Evolutionary conservation across 1,284 basidiomycete genomes (phyloP), one percentile per base, ranked within the genome.

Genomic region (Ustilago cynodontis): DNA sequence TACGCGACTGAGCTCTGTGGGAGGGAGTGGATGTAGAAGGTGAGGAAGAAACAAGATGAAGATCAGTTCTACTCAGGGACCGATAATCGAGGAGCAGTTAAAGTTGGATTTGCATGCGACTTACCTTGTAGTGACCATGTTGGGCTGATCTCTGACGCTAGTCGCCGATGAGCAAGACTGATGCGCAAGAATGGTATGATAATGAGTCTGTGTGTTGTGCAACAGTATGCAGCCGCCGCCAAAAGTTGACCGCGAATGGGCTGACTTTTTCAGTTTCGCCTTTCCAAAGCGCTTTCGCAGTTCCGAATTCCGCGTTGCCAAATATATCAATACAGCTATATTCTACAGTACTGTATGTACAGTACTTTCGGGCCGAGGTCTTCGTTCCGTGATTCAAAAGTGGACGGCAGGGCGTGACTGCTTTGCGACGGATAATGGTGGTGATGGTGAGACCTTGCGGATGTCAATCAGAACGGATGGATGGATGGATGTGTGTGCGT

Each of bases 111-210:
- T 47, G 47, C 22, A 13, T 22, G n/a, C 22, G 20, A 59, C 66
- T 2, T 70, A 74, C 71, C 71, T 69, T 66, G 71, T 74, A 13
- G 71, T 74, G 43, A 74, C 71, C 71, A 74, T 74, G 56, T 43
- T 37, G 41, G 41, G 22, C 31, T 26, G 31, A 35, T n/a, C 20
- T 43, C 18, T 43, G 41, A 20, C n/a, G 41, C 41, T 43, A n/a
- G 43, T 14, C n/a, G 31, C 31, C 47, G 50, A 45, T 28, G 41
- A 26, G n/a, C 14, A 26, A 61, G 26, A 58, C 28, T 35, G 24
- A 28, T 18, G 49, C 45, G 18, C 29, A 3, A n/a, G 11, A 43
- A 20, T 56, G 54, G 39, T 56, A 56, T n/a, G 39, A 56, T 56
- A 43, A n/a, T 43, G 20, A 61, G 18, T 55, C 33, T 18, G 51